These are phyloP conservation scores for Candida dubliniensis DNA, from an alignment of 1,139 yeast species.

Conservation along the genomic window DNA sequence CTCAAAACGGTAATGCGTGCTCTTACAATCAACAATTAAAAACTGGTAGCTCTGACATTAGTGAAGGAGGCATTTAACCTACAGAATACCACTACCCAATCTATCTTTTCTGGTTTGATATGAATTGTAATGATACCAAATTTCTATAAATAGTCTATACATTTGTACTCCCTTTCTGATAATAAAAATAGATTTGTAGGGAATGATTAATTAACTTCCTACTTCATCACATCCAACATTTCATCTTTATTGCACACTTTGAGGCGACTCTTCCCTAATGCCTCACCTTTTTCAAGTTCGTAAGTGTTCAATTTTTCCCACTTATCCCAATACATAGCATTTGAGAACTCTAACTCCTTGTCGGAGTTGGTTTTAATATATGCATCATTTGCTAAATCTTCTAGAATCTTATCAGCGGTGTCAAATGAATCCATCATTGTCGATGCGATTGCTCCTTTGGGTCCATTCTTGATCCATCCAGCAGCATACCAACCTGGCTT, in stretches of 20 bases:
- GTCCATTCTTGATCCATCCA: constrained; percentile 93
- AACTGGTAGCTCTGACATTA: too few species aligned
- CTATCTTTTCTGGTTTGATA: too few species aligned
- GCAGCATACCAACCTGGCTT: constrained; percentile 67
- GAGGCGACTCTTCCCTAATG: constrained; percentile 52
- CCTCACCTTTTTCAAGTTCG: constrained; percentile 53
- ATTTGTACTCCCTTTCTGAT: too few species aligned
- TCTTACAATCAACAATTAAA: too few species aligned
- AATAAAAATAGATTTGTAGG: too few species aligned
- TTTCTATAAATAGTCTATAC: too few species aligned
- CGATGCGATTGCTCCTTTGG: constrained; percentile 87
- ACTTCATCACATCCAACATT: constrained; percentile 39
- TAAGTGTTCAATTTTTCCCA: constrained; percentile 63
- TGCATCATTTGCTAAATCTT: constrained; percentile 47
- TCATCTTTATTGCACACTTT: constrained; percentile 53
- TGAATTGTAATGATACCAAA: too few species aligned
- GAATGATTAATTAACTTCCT: too few species aligned
- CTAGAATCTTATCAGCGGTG: constrained; percentile 65
- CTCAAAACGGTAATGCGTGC: too few species aligned
- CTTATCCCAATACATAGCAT: constrained; percentile 56
- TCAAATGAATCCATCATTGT: constrained; percentile 86
- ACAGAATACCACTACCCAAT: too few species aligned
- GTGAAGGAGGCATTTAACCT: too few species aligned
- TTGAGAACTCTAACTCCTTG: constrained; percentile 17
- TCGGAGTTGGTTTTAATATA: constrained; percentile 20